Base-by-base conservation (phyloP, 371 early-diverging fungal genomes). In the Mucor plumbeus region DNA sequence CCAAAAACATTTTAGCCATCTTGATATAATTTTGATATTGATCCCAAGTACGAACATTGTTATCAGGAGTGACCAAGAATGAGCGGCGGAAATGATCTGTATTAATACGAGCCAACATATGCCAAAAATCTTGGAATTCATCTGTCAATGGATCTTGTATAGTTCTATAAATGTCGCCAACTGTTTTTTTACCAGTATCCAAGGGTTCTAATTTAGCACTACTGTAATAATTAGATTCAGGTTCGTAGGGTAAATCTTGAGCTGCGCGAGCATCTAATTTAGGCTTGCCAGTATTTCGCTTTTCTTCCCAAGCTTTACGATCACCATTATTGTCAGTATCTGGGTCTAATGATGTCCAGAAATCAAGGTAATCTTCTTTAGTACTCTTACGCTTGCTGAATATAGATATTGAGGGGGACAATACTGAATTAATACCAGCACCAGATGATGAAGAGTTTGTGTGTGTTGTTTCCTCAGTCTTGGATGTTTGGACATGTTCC, bases 31-130 rank as follows among this genome's bases (percentile, higher is more conserved):
- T 63, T n/a, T 81, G 68, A 61, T 90, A 90, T 65, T 86, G 75
- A 7, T 79, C 81, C 88, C 89, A 92, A 6, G 75, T 85, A 31
- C 70, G 78, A 13, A 93, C 82, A 17, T 83, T 85, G 36, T 92
- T 88, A 67, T 92, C 93, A 7, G 92, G 92, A n/a, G 88, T 79
- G 34, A 86, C 87, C 31, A 83, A 75, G 67, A 92, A 92, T 2
- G 88, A 79, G 5, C 85, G 75, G 14, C 92, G 78, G 69, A 84
- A 90, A 0, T 86, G 53, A 13, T 68, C 65, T 11, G 85, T 85
- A 72, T 92, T 92, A 36, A 41, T 62, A 17, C 80, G 64, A 14
- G 92, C 90, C 3, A 85, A 76, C 3, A 43, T 53, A 35, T 71
- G 71, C 90, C 90, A 90, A 36, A 84, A 48, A 0, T 72, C 56